Evolutionary conservation across 139 green algal genomes (phyloP), one percentile per base, ranked within the genome.

Genomic region (Yamagishiella unicocca): DNA sequence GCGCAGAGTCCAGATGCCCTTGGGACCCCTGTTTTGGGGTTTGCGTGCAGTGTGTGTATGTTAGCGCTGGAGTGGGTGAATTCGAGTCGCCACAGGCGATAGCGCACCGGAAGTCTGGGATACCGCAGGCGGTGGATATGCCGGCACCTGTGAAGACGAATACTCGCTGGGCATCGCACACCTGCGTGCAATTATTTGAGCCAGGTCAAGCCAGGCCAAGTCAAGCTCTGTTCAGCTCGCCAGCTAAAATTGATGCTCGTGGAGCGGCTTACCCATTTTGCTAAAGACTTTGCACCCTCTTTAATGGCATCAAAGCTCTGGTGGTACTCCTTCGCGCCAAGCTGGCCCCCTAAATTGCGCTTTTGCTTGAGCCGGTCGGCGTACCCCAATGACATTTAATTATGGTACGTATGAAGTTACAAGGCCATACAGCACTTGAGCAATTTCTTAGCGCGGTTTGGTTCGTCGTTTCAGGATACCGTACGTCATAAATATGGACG

Each of bases 121-220:
- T 99, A 64, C 97, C 97, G 45, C 88, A 94, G 3, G 96, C 74
- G 0, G 97, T 99, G 54, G 92, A 97, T 67, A 99, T 97, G 54
- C 97, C 97, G 10, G 97, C 97, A 0, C 97, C 97, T 4, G 97
- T 99, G 87, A 99, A 98, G 0, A 95, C 89, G 0, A 99, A 89
- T 0, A 96, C 85, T 17, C 84, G 88, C 27, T 77, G 45, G 1
- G 91, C 89, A 12, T 90, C 64, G 2, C 62, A 29, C 35, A 91
- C 83, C 74, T 91, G 67, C 67, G 50, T 25, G n/a, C n/a, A n/a
- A n/a, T n/a, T n/a, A n/a, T n/a, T n/a, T n/a, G n/a, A n/a, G n/a
- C n/a, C n/a, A n/a, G n/a, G n/a, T n/a, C n/a, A n/a, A n/a, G n/a
- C n/a, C n/a, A n/a, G n/a, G n/a, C n/a, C n/a, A n/a, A n/a, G n/a